A percentile compares a stretch with the other conserved stretches of the same genome.
phyloP scores from a whole-genome alignment of 2,329 filamentous ascomycete species.

The Fusarium nurragi region DNA sequence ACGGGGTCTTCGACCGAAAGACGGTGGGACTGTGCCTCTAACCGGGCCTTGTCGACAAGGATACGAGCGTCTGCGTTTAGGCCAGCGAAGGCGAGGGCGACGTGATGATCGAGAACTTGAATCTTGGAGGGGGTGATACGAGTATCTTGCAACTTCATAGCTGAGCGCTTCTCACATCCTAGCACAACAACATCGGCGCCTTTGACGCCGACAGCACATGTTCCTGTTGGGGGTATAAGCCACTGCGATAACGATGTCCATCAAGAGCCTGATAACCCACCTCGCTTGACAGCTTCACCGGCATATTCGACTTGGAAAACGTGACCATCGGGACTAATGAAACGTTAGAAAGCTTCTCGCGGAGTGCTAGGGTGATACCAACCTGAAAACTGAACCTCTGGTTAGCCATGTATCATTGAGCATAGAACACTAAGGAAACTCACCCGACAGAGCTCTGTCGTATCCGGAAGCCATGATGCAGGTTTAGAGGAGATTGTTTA shows the following conservation, averaged over 20 bases:
- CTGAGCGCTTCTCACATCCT: slow-evolving; percentile 97
- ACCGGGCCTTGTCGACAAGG: slow-evolving; percentile 94
- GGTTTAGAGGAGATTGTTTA: neutral
- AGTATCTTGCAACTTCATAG: slow-evolving; percentile 99
- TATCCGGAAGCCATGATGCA: slow-evolving; percentile 87
- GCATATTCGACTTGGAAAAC: slow-evolving; percentile 99
- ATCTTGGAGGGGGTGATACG: slow-evolving; percentile 99
- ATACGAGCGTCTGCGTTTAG: slow-evolving; percentile 98
- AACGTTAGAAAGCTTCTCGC: slow-evolving; percentile 54
- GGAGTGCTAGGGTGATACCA: slow-evolving; percentile 42
- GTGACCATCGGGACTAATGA: slow-evolving; percentile 90
- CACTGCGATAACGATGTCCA: slow-evolving; percentile 4
- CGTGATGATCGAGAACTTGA: slow-evolving; percentile 92
- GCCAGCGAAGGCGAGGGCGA: slow-evolving; percentile 95
- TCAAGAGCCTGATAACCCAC: slow-evolving; percentile 58
- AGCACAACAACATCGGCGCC: slow-evolving; percentile 93
- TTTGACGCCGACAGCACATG: slow-evolving; percentile 97
- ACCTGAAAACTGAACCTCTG: slow-evolving; percentile 80
- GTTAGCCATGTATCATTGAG: slow-evolving; percentile 56
- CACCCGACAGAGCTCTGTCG: slow-evolving; percentile 98
- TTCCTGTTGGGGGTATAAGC: slow-evolving; percentile 66
- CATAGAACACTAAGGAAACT: slow-evolving; percentile 51
- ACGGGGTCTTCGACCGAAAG: slow-evolving; percentile 97
- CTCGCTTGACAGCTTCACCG: slow-evolving; percentile 97
- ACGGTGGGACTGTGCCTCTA: slow-evolving; percentile 97